Evolutionary conservation across 192 early-diverging fungal genomes (phyloP).

Genomic region (Coemansia sp.): DNA sequence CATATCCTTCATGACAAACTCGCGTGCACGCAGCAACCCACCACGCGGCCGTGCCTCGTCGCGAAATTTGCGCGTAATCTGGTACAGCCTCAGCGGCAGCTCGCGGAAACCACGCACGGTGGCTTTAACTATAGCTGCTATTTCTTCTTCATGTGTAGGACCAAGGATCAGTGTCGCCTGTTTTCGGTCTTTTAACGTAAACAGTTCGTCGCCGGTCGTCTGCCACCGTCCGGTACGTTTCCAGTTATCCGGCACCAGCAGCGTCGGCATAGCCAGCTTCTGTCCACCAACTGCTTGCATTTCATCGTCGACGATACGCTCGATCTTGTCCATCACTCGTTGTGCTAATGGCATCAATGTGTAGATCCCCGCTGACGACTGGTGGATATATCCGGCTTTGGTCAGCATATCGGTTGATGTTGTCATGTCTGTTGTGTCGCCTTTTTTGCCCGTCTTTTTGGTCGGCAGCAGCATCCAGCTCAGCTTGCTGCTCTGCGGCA

Average conservation of each 20-base stretch:
- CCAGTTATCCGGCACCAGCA: slow-evolving; percentile 73
- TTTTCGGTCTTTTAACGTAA: slow-evolving; percentile 79
- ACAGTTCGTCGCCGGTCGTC: slow-evolving; percentile 65
- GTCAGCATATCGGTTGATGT: slow-evolving; percentile 33
- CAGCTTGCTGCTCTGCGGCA: slow-evolving; percentile 31
- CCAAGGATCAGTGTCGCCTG: slow-evolving; percentile 66
- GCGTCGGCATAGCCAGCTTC: slow-evolving; percentile 68
- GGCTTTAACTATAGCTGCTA: slow-evolving; percentile 70
- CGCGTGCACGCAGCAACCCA: slow-evolving; percentile 81
- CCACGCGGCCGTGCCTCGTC: slow-evolving; percentile 82
- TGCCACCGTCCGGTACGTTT: slow-evolving; percentile 79
- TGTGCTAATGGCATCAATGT: slow-evolving; percentile 80
- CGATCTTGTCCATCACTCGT: slow-evolving; percentile 72
- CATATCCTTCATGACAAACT: slow-evolving; percentile 97
- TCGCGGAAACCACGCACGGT: slow-evolving; percentile 70
- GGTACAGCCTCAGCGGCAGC: slow-evolving; percentile 84
- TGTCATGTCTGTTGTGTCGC: neutral
- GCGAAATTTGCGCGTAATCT: slow-evolving; percentile 82
- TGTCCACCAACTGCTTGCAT: slow-evolving; percentile 74
- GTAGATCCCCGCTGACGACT: slow-evolving; percentile 84
- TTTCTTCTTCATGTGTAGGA: slow-evolving; percentile 93
- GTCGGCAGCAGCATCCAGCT: slow-evolving; percentile 54
- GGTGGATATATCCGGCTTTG: slow-evolving; percentile 58
- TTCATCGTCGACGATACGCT: slow-evolving; percentile 78
- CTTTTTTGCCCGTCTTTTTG: slow-evolving; percentile 22